Base-by-base conservation (phyloP, 2,329 filamentous ascomycete genomes). In the Nigrospora osmanthi region DNA sequence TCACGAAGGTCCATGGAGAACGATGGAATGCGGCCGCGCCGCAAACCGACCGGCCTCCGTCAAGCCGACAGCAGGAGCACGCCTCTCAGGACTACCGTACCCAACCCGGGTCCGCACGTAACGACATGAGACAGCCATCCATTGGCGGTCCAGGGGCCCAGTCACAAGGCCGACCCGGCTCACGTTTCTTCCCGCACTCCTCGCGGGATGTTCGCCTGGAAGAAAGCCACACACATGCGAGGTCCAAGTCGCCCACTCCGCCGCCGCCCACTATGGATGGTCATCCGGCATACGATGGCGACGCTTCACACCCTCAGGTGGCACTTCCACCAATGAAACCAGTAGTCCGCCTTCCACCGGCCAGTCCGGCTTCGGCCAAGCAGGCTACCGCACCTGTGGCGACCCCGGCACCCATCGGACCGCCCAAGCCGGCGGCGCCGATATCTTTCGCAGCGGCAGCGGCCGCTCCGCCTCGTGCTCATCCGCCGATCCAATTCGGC, bases 331-430 rank as follows among this genome's bases (percentile, higher is more conserved):
- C 71, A 34, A 80, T 81, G 9, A 75, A 83, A 44, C 87, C 88
- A 31, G 77, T 89, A 23, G 90, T 97, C 12, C 89, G 84, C 58
- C 75, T 97, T 4, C 90, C 88, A 3, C 88, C 40, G n/a, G 40
- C 28, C 16, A 28, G 11, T 4, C 32, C 16, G 16, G 12, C 39
- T 19, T 35, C 40, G 32, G 17, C 13, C 19, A 36, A 35, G 12
- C 17, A 17, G 7, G 19, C 40, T 12, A 14, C 10, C 10, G 23
- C 34, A 10, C 13, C 34, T 11, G 6, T 14, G 14, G 6, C 13
- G 34, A 23, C 30, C 45, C 60, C 68, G 38, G 66, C 69, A 34
- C 58, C 53, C 10, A 53, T 54, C 54, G 65, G 41, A 2, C 48
- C 54, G 11, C 42, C 54, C 31, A 46, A 53, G 43, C 70, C 68